Percentiles rank a stretch among this genome's conserved stretches.
Evolutionary conservation across 2,329 filamentous ascomycete genomes (phyloP).

Genomic region (Epichloe coenophiala): DNA sequence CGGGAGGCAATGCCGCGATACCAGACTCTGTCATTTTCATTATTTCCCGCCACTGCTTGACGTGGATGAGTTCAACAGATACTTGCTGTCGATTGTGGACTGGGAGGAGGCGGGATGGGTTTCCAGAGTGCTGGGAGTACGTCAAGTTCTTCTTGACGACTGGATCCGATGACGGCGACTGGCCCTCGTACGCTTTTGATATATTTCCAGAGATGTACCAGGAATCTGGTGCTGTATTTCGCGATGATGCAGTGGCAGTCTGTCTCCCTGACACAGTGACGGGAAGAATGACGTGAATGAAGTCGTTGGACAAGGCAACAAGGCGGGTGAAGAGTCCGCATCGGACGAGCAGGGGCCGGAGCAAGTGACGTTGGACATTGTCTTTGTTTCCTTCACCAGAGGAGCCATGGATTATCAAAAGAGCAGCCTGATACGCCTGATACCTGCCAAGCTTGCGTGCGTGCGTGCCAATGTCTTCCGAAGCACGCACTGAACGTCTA

Average conservation of each 20-base stretch:
- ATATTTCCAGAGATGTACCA: background rate
- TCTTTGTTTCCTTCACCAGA: no score
- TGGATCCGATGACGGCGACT: background rate
- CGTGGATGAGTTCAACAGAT: background rate
- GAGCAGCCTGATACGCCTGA: no score
- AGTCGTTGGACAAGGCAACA: no score
- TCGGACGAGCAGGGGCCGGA: no score
- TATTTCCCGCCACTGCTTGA: background rate
- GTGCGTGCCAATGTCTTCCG: no score
- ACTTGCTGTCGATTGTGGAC: slow-evolving; percentile 1
- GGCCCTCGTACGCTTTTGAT: background rate
- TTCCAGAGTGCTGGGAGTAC: slow-evolving; percentile 2
- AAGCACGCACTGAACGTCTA: background rate
- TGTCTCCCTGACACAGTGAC: background rate
- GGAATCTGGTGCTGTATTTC: background rate
- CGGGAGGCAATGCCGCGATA: background rate
- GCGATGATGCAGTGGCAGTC: slow-evolving; percentile 1
- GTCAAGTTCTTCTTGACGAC: slow-evolving; percentile 2
- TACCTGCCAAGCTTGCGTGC: no score
- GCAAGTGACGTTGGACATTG: no score
- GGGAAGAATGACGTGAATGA: no score
- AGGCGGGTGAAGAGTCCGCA: no score
- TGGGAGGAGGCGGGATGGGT: slow-evolving; percentile 2
- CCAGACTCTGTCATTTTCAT: background rate
- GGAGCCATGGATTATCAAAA: no score